A percentile compares a stretch with the other conserved stretches of the same genome.
These are phyloP conservation scores for Boletus holoroseus DNA, from an alignment of 1,284 basidiomycete species.

Conservation along the genomic window DNA sequence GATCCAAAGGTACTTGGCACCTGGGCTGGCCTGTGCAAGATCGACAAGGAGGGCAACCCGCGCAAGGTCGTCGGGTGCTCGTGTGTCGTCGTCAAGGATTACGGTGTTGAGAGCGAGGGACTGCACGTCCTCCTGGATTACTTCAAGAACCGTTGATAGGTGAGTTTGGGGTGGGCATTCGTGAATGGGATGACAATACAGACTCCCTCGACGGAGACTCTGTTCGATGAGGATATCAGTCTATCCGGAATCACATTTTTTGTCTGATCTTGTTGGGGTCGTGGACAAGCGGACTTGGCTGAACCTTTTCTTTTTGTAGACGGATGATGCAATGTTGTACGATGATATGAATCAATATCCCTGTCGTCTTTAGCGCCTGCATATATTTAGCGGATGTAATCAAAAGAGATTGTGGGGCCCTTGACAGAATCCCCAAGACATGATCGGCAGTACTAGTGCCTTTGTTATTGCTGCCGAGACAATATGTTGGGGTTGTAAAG, in stretches of 20 bases:
- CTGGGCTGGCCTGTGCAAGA: constrained; percentile 99
- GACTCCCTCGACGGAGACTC: constrained; percentile 83
- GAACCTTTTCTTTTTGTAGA: constrained; percentile 14
- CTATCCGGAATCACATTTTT: constrained; percentile 33
- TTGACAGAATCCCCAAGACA: neutral
- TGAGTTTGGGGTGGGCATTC: constrained; percentile 30
- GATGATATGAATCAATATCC: constrained; percentile 7
- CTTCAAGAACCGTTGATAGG: constrained; percentile 81
- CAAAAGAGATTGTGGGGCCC: too few relatives aligned
- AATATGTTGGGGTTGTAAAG: neutral
- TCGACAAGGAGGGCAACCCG: constrained; percentile 98
- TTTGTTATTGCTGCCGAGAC: neutral
- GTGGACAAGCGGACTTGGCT: constrained; percentile 9
- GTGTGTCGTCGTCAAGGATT: constrained; percentile 98
- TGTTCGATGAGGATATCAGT: constrained; percentile 52
- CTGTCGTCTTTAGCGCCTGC: neutral
- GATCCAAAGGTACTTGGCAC: constrained; percentile 97
- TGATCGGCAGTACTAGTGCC: neutral
- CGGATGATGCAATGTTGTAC: constrained; percentile 10
- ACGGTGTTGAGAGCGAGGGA: constrained; percentile 93
- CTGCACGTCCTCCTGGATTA: constrained; percentile 95
- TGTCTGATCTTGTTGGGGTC: constrained; percentile 47
- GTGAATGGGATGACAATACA: constrained; percentile 62
- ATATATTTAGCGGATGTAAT: neutral
- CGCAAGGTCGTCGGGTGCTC: constrained; percentile 95